Percentiles rank a stretch among this genome's conserved stretches.
These are phyloP conservation scores for Tetrastigma voinierianum DNA, from an alignment of 164 flowering plant genomes.

Conservation along the genomic window DNA sequence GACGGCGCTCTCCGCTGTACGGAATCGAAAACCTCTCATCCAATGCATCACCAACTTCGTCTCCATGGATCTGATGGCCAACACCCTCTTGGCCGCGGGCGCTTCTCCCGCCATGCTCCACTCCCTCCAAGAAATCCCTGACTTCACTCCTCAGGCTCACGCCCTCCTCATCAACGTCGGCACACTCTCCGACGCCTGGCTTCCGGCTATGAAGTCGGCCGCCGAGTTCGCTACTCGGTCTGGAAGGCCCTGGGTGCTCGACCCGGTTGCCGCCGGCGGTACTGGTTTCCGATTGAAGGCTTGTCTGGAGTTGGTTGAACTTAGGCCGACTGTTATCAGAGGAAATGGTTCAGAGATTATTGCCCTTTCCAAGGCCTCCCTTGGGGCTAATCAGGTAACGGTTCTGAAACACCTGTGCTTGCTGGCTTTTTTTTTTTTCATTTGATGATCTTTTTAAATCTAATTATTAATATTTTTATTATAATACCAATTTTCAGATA, in stretches of 20 bases:
- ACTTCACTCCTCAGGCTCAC: conserved; percentile 67
- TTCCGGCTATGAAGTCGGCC: conserved; percentile 76
- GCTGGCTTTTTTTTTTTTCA: too few species aligned
- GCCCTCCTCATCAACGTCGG: conserved; percentile 77
- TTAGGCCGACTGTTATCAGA: conserved; percentile 64
- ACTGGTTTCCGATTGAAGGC: conserved; percentile 59
- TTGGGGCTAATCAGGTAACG: conserved; percentile 37
- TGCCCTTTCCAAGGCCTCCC: conserved; percentile 57
- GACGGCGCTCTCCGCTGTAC: conserved; percentile 39
- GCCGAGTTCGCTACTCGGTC: conserved; percentile 33
- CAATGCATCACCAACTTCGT: conserved; percentile 97
- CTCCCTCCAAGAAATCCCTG: conserved; percentile 61
- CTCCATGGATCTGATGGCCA: conserved; percentile 92
- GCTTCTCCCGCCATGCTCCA: conserved; percentile 96
- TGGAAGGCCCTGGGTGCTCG: conserved; percentile 85
- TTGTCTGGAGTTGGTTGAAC: conserved; percentile 56
- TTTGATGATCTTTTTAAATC: too few species aligned
- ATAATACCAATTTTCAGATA: too few species aligned
- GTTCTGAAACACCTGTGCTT: too few species aligned
- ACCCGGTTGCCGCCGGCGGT: conserved; percentile 84
- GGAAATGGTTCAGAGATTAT: conserved; percentile 92
- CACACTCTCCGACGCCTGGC: conserved; percentile 69
- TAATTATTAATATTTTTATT: too few species aligned
- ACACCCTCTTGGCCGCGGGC: conserved; percentile 76
- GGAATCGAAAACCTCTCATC: conserved; percentile 55